These are phyloP conservation scores for Colletotrichum noveboracense DNA, from an alignment of 2,329 filamentous ascomycete genomes.

Conservation along the genomic window DNA sequence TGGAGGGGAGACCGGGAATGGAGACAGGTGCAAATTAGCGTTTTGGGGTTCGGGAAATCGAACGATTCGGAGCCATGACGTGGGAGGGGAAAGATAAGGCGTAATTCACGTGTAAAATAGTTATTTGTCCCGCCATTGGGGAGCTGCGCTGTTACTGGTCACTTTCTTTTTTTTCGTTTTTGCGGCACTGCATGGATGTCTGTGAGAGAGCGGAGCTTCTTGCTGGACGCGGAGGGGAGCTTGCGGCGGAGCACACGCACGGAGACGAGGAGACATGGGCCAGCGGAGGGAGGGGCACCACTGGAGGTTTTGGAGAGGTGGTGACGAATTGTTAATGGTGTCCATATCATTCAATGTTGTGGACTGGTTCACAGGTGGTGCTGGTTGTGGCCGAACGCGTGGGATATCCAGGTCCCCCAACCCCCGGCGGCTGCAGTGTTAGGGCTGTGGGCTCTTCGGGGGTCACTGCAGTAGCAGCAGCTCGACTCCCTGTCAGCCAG, in stretches of 20 bases:
- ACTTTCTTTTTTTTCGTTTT: neutral
- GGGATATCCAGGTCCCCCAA: neutral
- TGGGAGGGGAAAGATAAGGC: conserved; percentile 13
- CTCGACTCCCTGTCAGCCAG: neutral
- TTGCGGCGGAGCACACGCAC: neutral
- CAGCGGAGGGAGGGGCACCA: neutral
- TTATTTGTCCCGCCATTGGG: conserved; percentile 14
- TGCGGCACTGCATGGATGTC: neutral
- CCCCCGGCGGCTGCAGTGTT: neutral
- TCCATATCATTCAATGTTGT: neutral
- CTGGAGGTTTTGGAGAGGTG: neutral
- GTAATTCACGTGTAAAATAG: conserved; percentile 19
- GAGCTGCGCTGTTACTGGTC: neutral
- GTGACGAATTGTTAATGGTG: neutral
- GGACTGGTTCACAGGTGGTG: neutral
- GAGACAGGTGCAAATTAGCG: neutral
- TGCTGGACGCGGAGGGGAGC: neutral
- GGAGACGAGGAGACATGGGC: neutral
- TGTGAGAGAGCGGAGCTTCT: neutral
- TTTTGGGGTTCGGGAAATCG: neutral
- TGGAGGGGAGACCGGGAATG: neutral
- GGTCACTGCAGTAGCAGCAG: neutral
- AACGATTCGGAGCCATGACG: conserved; percentile 14
- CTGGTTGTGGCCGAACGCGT: conserved; percentile 2
- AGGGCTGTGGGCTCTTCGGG: neutral